Conservation (phyloP, 805 yeast species). For the Saccharomycopsis sp. region DNA sequence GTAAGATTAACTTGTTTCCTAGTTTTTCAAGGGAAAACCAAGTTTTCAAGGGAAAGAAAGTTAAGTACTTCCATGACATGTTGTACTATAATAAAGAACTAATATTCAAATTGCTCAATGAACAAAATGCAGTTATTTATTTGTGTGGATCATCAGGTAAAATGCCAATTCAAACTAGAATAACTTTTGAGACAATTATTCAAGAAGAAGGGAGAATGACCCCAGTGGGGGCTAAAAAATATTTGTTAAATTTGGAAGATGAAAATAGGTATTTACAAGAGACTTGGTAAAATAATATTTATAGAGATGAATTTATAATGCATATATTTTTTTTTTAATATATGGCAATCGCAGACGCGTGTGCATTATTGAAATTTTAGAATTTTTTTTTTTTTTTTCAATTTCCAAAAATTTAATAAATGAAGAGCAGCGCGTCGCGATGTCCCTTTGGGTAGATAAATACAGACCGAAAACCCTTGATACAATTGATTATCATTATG, state of each 20-base stretch:
- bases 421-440: too few species aligned
- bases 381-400: background rate
- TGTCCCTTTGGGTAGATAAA: constrained; percentile 97
- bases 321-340: background rate
- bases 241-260: constrained; percentile 55
- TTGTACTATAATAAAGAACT: constrained; percentile 44
- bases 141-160: constrained; percentile 91
- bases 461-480: constrained; percentile 71
- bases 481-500: constrained; percentile 58
- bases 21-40: constrained; percentile 39
- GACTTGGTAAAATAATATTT: constrained; percentile 61
- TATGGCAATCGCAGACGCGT: too few species aligned
- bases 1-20: constrained; percentile 34
- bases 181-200: constrained; percentile 65
- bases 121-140: constrained; percentile 56
- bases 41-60: constrained; percentile 25
- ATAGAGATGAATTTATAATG: background rate
- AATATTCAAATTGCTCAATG: constrained; percentile 43
- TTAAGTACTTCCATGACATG: constrained; percentile 74
- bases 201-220: constrained; percentile 37
- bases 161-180: constrained; percentile 85
- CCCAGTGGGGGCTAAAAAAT: constrained; percentile 40
- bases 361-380: background rate
- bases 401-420: background rate
- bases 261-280: constrained; percentile 72